Evolutionary conservation across 495 filamentous ascomycete species (phyloP), one percentile per base, ranked within the genome.

Genomic region (Lasiosphaeriaceae sp.): DNA sequence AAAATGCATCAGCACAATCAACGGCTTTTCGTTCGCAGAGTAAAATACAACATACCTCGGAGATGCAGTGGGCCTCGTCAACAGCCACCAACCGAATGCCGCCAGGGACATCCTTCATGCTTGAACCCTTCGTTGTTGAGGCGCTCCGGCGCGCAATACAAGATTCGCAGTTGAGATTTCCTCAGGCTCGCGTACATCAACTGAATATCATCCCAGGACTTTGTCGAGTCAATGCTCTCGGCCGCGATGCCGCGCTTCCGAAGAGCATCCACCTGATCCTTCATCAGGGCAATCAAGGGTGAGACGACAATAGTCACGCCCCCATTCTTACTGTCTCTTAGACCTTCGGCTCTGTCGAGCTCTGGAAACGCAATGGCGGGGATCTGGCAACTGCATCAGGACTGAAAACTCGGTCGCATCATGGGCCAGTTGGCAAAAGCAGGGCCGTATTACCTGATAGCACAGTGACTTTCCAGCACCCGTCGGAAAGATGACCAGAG

Each of bases 11-110:
- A 57, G 49, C 34, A 26, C 16, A 16, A 20, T 1, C 52, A 8
- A 21, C 6, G 22, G 19, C 12, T 14, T 19, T 7, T 6, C 19
- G 20, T 46, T 21, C 43, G 16, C 22, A 41, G 21, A 19, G 21
- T 9, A n/a, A 11, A 51, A 19, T 19, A 12, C 6, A 19, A 12
- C 53, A 16, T 47, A 55, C 61, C 61, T 66, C 79, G 9, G 80
- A 84, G 14, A 85, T 78, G 55, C 82, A 85, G 66, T 83, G 81
- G 8, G 82, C 81, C 55, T 85, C 80, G 58, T 85, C 82, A 23
- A 84, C 74, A 6, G 82, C 82, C 19, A 85, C 61, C 12, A 85
- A 64, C 7, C 83, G 77, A 20, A 86, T 69, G 2, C 80, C 76
- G n/a, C 75, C 76, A 0, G 71, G 77, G 3, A 79, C 69, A 22